Evolutionary conservation across 2,329 filamentous ascomycete species (phyloP).

Genomic region (Monilinia aucupariae): DNA sequence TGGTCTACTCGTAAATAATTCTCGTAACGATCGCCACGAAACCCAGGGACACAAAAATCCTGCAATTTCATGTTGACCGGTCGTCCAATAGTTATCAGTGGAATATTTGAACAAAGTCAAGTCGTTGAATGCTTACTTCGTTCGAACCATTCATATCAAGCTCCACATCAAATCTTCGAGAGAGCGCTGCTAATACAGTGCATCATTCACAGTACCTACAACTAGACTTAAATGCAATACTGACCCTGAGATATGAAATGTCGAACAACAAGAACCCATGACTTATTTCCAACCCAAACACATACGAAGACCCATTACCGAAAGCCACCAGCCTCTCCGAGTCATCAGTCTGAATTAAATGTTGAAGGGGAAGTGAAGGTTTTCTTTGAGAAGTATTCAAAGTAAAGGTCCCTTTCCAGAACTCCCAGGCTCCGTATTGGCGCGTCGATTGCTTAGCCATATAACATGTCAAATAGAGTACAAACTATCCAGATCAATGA

Average conservation of each 20-base stretch:
- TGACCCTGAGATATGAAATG: background rate
- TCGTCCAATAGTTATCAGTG: slow-evolving; percentile 3
- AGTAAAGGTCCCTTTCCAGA: background rate
- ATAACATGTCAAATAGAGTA: background rate
- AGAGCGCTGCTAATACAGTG: slow-evolving; percentile 33
- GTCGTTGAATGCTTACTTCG: slow-evolving; percentile 18
- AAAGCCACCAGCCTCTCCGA: slow-evolving; percentile 34
- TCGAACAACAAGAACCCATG: background rate
- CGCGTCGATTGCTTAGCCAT: too few species aligned
- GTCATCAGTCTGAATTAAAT: slow-evolving; percentile 29
- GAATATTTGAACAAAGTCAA: background rate
- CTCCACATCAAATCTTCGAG: slow-evolving; percentile 32
- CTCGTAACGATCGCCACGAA: slow-evolving; percentile 21
- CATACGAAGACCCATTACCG: slow-evolving; percentile 39
- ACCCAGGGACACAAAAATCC: slow-evolving; percentile 29
- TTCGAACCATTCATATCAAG: slow-evolving; percentile 29
- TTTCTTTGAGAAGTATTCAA: slow-evolving; percentile 12
- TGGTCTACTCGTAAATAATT: slow-evolving; percentile 25
- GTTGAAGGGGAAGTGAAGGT: slow-evolving; percentile 25
- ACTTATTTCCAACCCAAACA: slow-evolving; percentile 34
- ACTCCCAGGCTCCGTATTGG: background rate
- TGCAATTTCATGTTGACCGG: slow-evolving; percentile 32
- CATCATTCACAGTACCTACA: slow-evolving; percentile 34
- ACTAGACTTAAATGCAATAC: slow-evolving; percentile 10
- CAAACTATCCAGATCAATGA: background rate